These are phyloP conservation scores for Pseudogymnoascus sp. DNA, from an alignment of 2,329 filamentous ascomycete species.

Conservation along the genomic window DNA sequence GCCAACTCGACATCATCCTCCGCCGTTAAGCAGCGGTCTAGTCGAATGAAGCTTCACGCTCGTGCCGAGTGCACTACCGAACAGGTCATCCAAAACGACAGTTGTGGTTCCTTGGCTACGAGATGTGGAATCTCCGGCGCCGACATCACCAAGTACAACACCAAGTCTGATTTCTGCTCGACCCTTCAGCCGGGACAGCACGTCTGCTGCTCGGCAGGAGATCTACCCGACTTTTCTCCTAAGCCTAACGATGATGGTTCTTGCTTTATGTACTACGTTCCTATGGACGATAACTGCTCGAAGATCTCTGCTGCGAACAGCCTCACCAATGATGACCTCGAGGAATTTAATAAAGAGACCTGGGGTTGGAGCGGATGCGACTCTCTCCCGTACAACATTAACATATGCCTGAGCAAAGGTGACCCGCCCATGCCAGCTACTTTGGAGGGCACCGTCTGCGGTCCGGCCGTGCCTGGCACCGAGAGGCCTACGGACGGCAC, in stretches of 20 bases:
- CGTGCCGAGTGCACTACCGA: slow-evolving; percentile 24
- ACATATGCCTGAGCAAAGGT: slow-evolving; percentile 36
- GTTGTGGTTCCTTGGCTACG: slow-evolving; percentile 31
- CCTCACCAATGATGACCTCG: slow-evolving; percentile 29
- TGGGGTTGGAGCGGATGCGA: slow-evolving; percentile 38
- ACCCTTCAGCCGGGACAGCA: slow-evolving; percentile 22
- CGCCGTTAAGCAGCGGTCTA: neutral
- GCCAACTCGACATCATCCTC: neutral
- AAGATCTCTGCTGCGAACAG: slow-evolving; percentile 26
- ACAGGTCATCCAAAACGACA: slow-evolving; percentile 29
- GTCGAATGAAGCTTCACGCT: slow-evolving; percentile 10
- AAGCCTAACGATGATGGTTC: slow-evolving; percentile 27
- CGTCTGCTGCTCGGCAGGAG: slow-evolving; percentile 29
- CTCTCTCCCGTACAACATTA: slow-evolving; percentile 23
- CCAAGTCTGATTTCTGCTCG: slow-evolving; percentile 22
- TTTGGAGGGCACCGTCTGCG: slow-evolving; percentile 34
- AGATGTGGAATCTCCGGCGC: slow-evolving; percentile 32
- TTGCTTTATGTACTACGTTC: slow-evolving; percentile 31
- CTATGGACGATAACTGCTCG: slow-evolving; percentile 29
- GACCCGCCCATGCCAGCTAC: slow-evolving; percentile 34
- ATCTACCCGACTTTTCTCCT: slow-evolving; percentile 27
- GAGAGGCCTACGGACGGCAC: slow-evolving; percentile 26
- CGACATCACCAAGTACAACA: slow-evolving; percentile 27
- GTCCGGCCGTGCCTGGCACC: slow-evolving; percentile 37
- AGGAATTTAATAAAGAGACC: slow-evolving; percentile 34